Conservation (phyloP, 2,329 filamentous ascomycete species). For the Trichoderma afroharzianum region DNA sequence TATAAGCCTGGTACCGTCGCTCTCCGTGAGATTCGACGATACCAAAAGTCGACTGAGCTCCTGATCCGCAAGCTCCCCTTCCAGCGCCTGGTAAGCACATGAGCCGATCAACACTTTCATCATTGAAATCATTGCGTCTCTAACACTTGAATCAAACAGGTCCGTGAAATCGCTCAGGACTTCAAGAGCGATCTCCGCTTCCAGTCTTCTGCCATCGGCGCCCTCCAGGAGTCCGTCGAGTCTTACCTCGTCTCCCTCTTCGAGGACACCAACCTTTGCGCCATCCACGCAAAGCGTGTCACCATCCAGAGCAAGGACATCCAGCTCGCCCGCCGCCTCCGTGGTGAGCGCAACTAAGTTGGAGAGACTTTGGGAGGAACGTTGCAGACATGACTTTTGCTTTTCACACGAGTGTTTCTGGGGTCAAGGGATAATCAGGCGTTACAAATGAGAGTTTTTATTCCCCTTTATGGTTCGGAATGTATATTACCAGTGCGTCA, state of each 20-base stretch:
- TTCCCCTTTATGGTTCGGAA: constrained; percentile 26
- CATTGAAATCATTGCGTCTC: too few relatives aligned
- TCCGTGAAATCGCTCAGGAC: constrained; percentile 94
- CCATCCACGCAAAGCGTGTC: constrained; percentile 98
- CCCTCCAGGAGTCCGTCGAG: constrained; percentile 97
- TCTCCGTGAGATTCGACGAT: constrained; percentile 96
- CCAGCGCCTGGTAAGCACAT: constrained; percentile 72
- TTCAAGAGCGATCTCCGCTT: constrained; percentile 95
- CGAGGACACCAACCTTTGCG: constrained; percentile 97
- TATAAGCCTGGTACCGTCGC: constrained; percentile 92
- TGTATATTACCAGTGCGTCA: constrained; percentile 40
- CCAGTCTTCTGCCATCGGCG: constrained; percentile 96
- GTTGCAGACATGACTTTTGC: constrained; percentile 40
- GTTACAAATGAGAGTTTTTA: constrained; percentile 42
- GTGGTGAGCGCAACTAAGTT: constrained; percentile 82
- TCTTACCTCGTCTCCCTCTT: constrained; percentile 98
- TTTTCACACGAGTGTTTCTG: constrained; percentile 33
- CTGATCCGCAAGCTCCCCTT: constrained; percentile 97
- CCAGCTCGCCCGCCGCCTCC: constrained; percentile 90
- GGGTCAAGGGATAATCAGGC: constrained; percentile 45
- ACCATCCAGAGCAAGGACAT: constrained; percentile 98
- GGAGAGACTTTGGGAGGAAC: constrained; percentile 17
- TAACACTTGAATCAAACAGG: constrained; percentile 34
- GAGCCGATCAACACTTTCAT: background rate
- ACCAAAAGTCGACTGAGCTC: constrained; percentile 96